Evolutionary conservation across 805 yeast species (phyloP).

Genomic region (Candida nemodendra): DNA sequence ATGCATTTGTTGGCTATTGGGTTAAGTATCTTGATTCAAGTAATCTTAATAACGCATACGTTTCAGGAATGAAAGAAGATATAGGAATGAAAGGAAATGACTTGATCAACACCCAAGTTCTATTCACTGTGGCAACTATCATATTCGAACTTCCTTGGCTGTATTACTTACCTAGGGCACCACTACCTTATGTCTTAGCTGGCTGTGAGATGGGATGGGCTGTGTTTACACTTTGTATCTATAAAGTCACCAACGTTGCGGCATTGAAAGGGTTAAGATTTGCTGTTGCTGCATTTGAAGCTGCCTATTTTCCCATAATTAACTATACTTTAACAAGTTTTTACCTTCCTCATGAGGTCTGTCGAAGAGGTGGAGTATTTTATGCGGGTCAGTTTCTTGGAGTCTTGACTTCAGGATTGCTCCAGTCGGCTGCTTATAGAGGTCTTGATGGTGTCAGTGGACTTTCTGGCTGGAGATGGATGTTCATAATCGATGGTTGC

Average conservation of each 20-base stretch:
- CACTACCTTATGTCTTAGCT: conserved; percentile 53
- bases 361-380: conserved; percentile 60
- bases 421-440: conserved; percentile 39
- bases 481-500: conserved; percentile 50
- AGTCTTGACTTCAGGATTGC: conserved; percentile 51
- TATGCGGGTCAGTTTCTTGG: conserved; percentile 64
- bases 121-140: conserved; percentile 46
- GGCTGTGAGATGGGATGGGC: conserved; percentile 65
- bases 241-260: conserved; percentile 45
- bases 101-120: conserved; percentile 35
- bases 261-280: conserved; percentile 62
- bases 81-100: conserved; percentile 59
- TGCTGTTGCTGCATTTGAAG: conserved; percentile 65
- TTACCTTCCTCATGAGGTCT: conserved; percentile 54
- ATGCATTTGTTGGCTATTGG: conserved; percentile 32
- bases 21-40: conserved; percentile 59
- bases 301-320: conserved; percentile 59
- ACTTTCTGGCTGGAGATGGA: conserved; percentile 50
- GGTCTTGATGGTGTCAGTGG: conserved; percentile 24
- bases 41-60: conserved; percentile 62
- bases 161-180: conserved; percentile 52
- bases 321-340: conserved; percentile 59
- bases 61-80: conserved; percentile 56
- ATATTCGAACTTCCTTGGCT: conserved; percentile 62
- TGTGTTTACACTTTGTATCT: conserved; percentile 56